Evolutionary conservation across 257 asterid genomes (phyloP).

Genomic region (Solanum tacnaense): DNA sequence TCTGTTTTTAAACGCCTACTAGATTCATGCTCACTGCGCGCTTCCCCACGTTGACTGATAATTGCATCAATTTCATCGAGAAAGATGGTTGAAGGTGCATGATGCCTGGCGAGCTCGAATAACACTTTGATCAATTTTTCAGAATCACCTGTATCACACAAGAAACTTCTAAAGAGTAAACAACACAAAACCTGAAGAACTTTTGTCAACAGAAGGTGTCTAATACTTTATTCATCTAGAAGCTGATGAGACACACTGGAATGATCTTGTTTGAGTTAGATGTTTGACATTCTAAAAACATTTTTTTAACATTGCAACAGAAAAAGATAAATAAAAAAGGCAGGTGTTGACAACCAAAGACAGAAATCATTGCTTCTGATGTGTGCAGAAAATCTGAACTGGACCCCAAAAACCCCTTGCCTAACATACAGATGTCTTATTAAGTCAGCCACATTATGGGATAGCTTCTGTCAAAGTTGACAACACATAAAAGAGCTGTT

Average conservation of each 20-base stretch:
- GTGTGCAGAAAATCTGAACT: neutral
- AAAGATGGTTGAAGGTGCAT: constrained; percentile 96
- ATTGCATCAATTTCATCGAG: constrained; percentile 97
- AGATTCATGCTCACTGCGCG: constrained; percentile 96
- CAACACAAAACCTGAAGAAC: neutral
- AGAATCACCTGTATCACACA: constrained; percentile 72
- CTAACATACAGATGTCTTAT: neutral
- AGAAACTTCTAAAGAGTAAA: neutral
- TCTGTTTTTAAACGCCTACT: constrained; percentile 97
- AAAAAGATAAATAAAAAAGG: neutral
- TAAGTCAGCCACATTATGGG: neutral
- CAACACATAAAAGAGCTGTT: neutral
- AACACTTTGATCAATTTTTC: constrained; percentile 88
- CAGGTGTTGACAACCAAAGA: neutral
- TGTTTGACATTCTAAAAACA: neutral
- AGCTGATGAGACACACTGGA: neutral
- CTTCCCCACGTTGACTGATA: constrained; percentile 98
- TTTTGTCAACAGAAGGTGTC: neutral
- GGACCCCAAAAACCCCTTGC: neutral
- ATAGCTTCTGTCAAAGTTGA: neutral
- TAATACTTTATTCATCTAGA: neutral
- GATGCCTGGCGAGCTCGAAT: constrained; percentile 97
- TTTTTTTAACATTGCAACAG: neutral
- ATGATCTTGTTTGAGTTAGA: neutral
- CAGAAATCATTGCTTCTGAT: neutral